Evolutionary conservation across 495 filamentous ascomycete species (phyloP), one percentile per base, ranked within the genome.

Genomic region (Penicillium mononematosum): DNA sequence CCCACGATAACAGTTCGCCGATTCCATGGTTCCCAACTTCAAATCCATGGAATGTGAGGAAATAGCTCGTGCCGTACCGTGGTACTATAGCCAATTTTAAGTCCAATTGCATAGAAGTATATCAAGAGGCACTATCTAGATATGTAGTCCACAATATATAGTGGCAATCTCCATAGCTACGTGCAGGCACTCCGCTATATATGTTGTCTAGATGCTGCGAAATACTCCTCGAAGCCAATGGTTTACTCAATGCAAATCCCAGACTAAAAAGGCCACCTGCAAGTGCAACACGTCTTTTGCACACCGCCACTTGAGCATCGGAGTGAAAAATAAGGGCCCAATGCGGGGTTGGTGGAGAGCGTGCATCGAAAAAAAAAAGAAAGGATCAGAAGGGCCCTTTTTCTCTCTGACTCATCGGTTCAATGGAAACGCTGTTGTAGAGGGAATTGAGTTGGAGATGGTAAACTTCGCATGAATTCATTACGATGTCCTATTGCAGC

Each of bases 271-370:
- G 20, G 54, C 38, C 29, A 38, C 12, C 45, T 49, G 45, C 54
- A 48, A 55, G 53, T 11, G 47, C 38, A 60, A 52, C 59, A 50
- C 55, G 46, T 53, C 42, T 9, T 42, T 60, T 61, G 55, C 64
- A 65, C 66, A 69, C 66, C 66, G 66, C 66, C 61, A 69, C 59
- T 69, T 66, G 58, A 42, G 11, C 31, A 11, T 31, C 42, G 55
- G 48, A 29, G 39, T 39, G 16, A 46, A 47, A 55, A 36, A 39
- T 8, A 39, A 39, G 36, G n/a, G 36, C 16, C 11, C 57, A 50
- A 53, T 55, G 56, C 55, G 65, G 65, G 59, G 58, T 47, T 22
- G 12, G 25, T 22, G 31, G 43, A 38, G 45, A 50, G 55, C 5
- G 22, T 20, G 29, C 19, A 20, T 29, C 19, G 9, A 31, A 22